Evolutionary conservation across 2,329 filamentous ascomycete species (phyloP).

Genomic region (Pseudogymnoascus sp.): DNA sequence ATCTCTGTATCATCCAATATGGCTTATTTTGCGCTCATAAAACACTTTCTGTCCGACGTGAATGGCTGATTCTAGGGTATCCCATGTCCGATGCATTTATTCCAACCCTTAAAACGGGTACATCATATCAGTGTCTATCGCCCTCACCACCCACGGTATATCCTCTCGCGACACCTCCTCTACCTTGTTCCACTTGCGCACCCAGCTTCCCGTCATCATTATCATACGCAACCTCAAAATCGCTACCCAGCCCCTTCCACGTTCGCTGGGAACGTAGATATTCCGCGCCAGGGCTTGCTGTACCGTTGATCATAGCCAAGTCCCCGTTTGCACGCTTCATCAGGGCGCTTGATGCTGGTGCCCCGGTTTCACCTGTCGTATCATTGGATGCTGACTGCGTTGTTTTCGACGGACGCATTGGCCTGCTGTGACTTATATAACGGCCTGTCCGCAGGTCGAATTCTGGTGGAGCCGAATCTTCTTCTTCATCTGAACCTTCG

Average conservation of each 20-base stretch:
- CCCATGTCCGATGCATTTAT: not conserved
- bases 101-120: not conserved
- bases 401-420: conserved; percentile 44
- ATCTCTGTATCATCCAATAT: not conserved
- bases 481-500: conserved; percentile 43
- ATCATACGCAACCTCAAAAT: conserved; percentile 59
- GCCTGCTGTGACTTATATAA: conserved; percentile 69
- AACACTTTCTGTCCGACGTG: not conserved
- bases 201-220: conserved; percentile 46
- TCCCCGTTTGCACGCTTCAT: conserved; percentile 58
- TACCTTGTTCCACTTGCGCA: conserved; percentile 71
- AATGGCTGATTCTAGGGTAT: not conserved
- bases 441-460: conserved; percentile 86
- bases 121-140: conserved; percentile 22
- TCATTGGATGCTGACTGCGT: not conserved
- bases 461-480: conserved; percentile 74
- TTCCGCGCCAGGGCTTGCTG: conserved; percentile 86
- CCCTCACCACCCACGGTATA: conserved; percentile 64
- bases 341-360: conserved; percentile 43
- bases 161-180: conserved; percentile 78
- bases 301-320: conserved; percentile 71
- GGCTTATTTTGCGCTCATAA: not conserved
- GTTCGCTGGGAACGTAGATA: conserved; percentile 73
- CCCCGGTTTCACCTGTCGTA: conserved; percentile 18
- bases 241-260: conserved; percentile 86